Evolutionary conservation across 352 stramenopile genomes (phyloP).

Genomic region (Pythium dissotocum): DNA sequence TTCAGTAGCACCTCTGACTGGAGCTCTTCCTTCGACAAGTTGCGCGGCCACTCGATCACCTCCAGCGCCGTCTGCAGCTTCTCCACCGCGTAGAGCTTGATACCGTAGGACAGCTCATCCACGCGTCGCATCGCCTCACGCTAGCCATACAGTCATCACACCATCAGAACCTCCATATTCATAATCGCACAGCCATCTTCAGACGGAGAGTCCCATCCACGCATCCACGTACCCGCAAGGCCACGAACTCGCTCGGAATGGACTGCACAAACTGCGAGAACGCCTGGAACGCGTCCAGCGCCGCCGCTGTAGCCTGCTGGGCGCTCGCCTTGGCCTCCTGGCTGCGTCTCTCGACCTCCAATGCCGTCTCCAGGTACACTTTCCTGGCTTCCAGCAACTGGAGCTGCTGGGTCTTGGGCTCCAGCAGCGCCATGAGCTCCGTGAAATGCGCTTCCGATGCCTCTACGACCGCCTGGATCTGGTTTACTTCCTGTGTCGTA

Average conservation of each 20-base stretch:
- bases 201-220: not conserved
- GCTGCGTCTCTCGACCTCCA: slow-evolving; percentile 61
- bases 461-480: slow-evolving; percentile 27
- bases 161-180: not conserved
- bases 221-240: slow-evolving; percentile 41
- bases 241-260: slow-evolving; percentile 44
- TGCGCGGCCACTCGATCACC: slow-evolving; percentile 49
- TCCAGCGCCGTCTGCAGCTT: slow-evolving; percentile 53
- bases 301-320: slow-evolving; percentile 40
- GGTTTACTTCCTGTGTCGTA: slow-evolving; percentile 7
- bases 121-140: slow-evolving; percentile 46
- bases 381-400: slow-evolving; percentile 41
- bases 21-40: slow-evolving; percentile 36
- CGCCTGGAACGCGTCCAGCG: slow-evolving; percentile 43
- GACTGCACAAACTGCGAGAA: slow-evolving; percentile 41
- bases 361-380: slow-evolving; percentile 43
- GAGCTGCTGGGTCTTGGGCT: slow-evolving; percentile 34
- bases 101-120: slow-evolving; percentile 41
- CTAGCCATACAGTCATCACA: slow-evolving; percentile 20
- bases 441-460: slow-evolving; percentile 49
- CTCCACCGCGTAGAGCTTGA: slow-evolving; percentile 53
- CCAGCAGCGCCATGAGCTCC: slow-evolving; percentile 41
- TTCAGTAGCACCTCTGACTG: slow-evolving; percentile 24
- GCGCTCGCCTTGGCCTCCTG: slow-evolving; percentile 40
- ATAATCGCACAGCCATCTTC: too few relatives aligned